These are phyloP conservation scores for Colletotrichum lupini DNA, from an alignment of 2,329 filamentous ascomycete genomes.

Conservation along the genomic window DNA sequence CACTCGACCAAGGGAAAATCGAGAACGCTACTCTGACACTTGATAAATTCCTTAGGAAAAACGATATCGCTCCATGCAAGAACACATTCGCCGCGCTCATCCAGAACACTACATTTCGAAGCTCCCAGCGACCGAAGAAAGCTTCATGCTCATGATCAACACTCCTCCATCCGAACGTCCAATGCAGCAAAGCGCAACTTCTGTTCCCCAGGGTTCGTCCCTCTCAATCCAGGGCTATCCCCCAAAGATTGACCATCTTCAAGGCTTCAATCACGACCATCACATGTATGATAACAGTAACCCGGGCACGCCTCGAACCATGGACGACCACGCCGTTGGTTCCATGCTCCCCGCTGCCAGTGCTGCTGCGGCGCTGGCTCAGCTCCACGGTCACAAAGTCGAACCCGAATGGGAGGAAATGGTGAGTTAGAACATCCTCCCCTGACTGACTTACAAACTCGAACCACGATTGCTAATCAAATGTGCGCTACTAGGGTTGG, in stretches of 20 bases:
- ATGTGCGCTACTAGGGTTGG: constrained; percentile 65
- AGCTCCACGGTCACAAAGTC: constrained; percentile 81
- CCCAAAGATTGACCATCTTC: constrained; percentile 38
- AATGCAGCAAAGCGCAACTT: constrained; percentile 46
- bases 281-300: constrained; percentile 74
- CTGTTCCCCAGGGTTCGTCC: constrained; percentile 35
- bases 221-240: constrained; percentile 36
- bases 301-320: constrained; percentile 74
- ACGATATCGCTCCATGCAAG: constrained; percentile 98
- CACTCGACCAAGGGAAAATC: constrained; percentile 5
- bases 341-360: constrained; percentile 75
- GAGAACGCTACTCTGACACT: constrained; percentile 38
- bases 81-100: constrained; percentile 97
- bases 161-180: constrained; percentile 73
- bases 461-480: constrained; percentile 27
- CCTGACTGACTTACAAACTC: constrained; percentile 28
- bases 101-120: constrained; percentile 98
- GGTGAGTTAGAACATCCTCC: constrained; percentile 61
- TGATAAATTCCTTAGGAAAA: constrained; percentile 76
- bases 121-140: constrained; percentile 97
- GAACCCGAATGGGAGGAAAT: constrained; percentile 83
- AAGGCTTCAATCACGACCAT: constrained; percentile 70
- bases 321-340: constrained; percentile 76
- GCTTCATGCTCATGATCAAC: constrained; percentile 96
- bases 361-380: constrained; percentile 87